These are phyloP conservation scores for Tylopilus sp. DNA, from an alignment of 1,284 basidiomycete species.

Conservation along the genomic window DNA sequence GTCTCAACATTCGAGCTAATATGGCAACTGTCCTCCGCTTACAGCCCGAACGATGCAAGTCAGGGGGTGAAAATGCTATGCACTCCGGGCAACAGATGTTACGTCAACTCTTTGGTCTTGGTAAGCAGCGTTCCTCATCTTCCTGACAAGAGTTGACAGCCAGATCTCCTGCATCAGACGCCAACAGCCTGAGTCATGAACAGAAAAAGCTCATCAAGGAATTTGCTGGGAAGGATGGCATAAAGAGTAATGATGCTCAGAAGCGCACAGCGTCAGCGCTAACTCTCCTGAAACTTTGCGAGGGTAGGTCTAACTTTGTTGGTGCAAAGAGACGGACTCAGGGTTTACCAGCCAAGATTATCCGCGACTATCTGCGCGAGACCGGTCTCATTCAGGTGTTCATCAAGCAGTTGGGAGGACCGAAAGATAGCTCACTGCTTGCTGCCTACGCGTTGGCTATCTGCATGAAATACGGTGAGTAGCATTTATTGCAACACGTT, in stretches of 20 bases:
- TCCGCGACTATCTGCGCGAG: conserved; percentile 14
- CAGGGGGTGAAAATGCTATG: background rate
- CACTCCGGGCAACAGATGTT: conserved; percentile 19
- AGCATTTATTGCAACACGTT: background rate
- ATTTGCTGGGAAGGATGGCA: conserved; percentile 12
- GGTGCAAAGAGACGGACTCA: conserved; percentile 1
- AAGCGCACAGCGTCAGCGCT: conserved; percentile 33
- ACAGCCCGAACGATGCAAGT: background rate
- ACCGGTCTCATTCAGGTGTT: conserved; percentile 12
- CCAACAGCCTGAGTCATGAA: background rate
- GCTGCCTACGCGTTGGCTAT: conserved; percentile 25
- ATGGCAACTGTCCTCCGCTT: conserved; percentile 22
- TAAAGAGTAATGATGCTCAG: background rate
- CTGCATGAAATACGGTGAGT: conserved; percentile 31
- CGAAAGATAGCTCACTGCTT: conserved; percentile 11
- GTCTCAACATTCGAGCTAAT: conserved; percentile 25
- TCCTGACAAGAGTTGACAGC: background rate
- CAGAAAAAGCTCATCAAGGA: conserved; percentile 16
- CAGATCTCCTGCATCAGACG: conserved; percentile 12
- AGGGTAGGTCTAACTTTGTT: conserved; percentile 12
- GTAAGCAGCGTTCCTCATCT: conserved; percentile 15
- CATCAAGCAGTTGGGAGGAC: conserved; percentile 14
- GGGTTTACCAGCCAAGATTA: conserved; percentile 1
- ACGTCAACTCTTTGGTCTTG: conserved; percentile 27
- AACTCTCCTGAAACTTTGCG: conserved; percentile 26